Base-by-base conservation (phyloP, 2,329 filamentous ascomycete genomes). In the Paecilomyces sp. region DNA sequence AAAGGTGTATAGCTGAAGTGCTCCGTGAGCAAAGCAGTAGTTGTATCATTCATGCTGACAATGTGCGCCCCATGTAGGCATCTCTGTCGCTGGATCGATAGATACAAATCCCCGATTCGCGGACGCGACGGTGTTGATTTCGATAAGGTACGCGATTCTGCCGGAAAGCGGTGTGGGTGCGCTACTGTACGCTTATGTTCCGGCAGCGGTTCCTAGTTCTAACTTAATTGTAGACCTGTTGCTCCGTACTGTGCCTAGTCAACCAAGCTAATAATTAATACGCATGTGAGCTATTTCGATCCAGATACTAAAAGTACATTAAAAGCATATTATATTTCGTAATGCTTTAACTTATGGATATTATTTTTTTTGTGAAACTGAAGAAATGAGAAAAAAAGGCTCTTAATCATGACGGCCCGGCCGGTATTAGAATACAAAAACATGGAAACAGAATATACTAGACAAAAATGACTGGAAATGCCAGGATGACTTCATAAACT, bases 1-100 rank as follows among this genome's bases (percentile, higher is more conserved):
- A 96, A 85, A 30, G 93, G 94, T 1, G 94, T 93, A 69, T 96
- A 97, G 65, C 91, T 90, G 69, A 99, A 90, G 73, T 99, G 94
- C 81, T 97, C 94, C 1, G 94, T 97, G 62, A 97, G 83, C 67
- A 97, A 84, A 65, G 85, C 81, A 41, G 74, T 79, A 5, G 77
- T 76, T 57, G 73, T 74, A 65, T 77, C 75, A 59, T 75, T 75
- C 75, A 79, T 75, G 57, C 69, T 70, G 67, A 70, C 60, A 65
- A 63, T 31, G 24, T 33, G 31, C 34, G 57, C 25, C 41, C 5
- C 8, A 22, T 15, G 50, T 31, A 31, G 56, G 47, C 56, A 58
- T 58, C 36, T 22, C 33, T 47, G 15, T 55, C 54, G 31, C 33
- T n/a, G n/a, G n/a, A 51, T 31, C 18, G 9, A 57, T 57, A 15